A percentile compares a stretch with the other conserved stretches of the same genome.
These are phyloP conservation scores for Parmelia sp. DNA, from an alignment of 495 filamentous ascomycete species.

Conservation along the genomic window DNA sequence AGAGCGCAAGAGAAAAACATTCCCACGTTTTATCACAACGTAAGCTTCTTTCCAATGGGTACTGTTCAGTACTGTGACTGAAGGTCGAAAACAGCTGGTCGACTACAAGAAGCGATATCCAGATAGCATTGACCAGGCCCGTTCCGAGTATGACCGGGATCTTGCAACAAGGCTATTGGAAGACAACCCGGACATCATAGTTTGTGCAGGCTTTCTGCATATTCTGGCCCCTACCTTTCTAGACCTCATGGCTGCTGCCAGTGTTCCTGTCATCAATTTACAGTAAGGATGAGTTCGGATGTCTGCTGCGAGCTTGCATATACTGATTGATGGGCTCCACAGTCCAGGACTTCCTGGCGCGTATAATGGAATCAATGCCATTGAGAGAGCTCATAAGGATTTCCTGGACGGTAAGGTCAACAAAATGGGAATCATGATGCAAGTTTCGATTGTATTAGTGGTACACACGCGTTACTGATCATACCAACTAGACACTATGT, in stretches of 20 bases:
- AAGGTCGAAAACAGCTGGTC: constrained; percentile 2
- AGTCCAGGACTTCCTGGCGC: constrained; percentile 26
- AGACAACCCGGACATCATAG: constrained; percentile 5
- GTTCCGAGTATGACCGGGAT: constrained; percentile 8
- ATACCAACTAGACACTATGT: neutral
- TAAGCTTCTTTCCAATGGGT: constrained; percentile 28
- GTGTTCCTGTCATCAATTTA: constrained; percentile 73
- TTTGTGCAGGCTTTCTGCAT: constrained; percentile 11
- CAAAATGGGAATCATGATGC: constrained; percentile 85
- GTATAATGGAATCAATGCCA: constrained; percentile 75
- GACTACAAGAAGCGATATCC: constrained; percentile 2
- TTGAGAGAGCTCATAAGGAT: constrained; percentile 70
- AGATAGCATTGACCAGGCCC: constrained; percentile 10
- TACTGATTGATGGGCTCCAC: neutral
- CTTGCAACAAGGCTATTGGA: neutral
- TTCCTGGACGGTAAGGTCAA: constrained; percentile 65
- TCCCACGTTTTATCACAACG: constrained; percentile 80
- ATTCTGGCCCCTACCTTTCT: constrained; percentile 58
- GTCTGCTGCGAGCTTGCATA: constrained; percentile 23
- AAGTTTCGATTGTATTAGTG: constrained; percentile 29
- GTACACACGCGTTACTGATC: neutral
- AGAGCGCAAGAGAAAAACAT: constrained; percentile 66
- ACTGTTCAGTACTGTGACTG: neutral
- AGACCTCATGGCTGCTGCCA: constrained; percentile 52
- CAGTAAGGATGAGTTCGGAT: constrained; percentile 50